Evolutionary conservation across 2,329 filamentous ascomycete genomes (phyloP).

Genomic region (Gnomoniopsis smithogilvyi): DNA sequence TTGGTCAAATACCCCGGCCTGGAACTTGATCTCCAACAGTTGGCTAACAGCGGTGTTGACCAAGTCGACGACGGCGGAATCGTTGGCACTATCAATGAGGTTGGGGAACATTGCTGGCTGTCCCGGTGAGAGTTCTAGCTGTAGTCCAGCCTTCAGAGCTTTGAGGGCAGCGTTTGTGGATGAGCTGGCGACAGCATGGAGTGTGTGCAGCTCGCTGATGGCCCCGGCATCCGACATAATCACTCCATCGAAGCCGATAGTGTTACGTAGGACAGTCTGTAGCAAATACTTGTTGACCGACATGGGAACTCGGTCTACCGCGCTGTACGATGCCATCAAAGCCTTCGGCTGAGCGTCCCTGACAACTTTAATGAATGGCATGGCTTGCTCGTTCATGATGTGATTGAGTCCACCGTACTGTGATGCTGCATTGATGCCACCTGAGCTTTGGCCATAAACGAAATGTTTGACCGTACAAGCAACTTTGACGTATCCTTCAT

Average conservation of each 20-base stretch:
- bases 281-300: conserved; percentile 30
- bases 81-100: conserved; percentile 21
- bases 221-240: conserved; percentile 32
- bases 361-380: conserved; percentile 28
- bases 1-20: conserved; percentile 26
- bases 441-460: conserved; percentile 29
- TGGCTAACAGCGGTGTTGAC: conserved; percentile 25
- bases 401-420: conserved; percentile 31
- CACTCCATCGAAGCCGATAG: conserved; percentile 29
- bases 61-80: conserved; percentile 21
- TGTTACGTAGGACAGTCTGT: conserved; percentile 24
- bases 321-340: conserved; percentile 31
- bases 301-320: conserved; percentile 29
- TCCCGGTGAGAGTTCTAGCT: conserved; percentile 27
- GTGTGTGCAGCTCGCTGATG: conserved; percentile 25
- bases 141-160: conserved; percentile 26
- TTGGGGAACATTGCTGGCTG: conserved; percentile 23
- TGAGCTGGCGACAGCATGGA: conserved; percentile 27
- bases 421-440: conserved; percentile 32
- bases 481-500: conserved; percentile 29
- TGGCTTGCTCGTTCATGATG: conserved; percentile 30
- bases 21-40: conserved; percentile 29
- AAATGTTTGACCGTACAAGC: conserved; percentile 35
- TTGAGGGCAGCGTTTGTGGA: conserved; percentile 24
- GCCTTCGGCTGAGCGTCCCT: conserved; percentile 25